A percentile compares a stretch with the other conserved stretches of the same genome.
These are phyloP conservation scores for Penicillium lividum DNA, from an alignment of 495 filamentous ascomycete species.

Conservation along the genomic window DNA sequence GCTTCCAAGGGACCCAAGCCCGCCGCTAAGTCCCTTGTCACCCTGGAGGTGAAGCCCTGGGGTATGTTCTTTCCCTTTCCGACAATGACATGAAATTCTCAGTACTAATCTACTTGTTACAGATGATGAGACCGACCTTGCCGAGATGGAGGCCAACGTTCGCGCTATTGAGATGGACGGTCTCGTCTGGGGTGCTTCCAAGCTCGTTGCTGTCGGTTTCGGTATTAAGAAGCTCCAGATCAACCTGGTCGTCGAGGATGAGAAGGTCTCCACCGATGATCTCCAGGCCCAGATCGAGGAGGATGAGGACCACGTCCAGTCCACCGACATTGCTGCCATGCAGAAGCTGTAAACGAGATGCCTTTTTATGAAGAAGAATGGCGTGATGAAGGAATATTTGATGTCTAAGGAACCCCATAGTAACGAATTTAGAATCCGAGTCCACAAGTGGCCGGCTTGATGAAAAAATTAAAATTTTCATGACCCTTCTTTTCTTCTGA, in stretches of 20 bases:
- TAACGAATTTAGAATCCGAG: constrained; percentile 30
- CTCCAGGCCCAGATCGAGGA: constrained; percentile 84
- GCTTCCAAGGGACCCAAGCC: constrained; percentile 78
- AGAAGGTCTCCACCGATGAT: constrained; percentile 87
- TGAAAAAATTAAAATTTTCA: constrained; percentile 36
- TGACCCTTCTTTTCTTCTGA: constrained; percentile 16
- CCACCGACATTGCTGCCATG: constrained; percentile 87
- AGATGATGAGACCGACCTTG: constrained; percentile 95
- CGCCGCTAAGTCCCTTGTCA: constrained; percentile 93
- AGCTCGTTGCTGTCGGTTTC: constrained; percentile 86
- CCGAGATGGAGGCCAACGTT: constrained; percentile 75
- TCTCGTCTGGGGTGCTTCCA: constrained; percentile 92
- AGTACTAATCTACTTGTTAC: constrained; percentile 29
- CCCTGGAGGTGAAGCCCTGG: constrained; percentile 97
- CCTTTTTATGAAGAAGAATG: constrained; percentile 40
- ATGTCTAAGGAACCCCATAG: constrained; percentile 36
- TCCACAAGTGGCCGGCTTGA: constrained; percentile 27
- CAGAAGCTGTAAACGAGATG: constrained; percentile 75
- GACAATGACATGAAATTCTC: neutral
- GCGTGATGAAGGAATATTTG: constrained; percentile 44
- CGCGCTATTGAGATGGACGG: constrained; percentile 89
- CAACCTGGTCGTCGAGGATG: constrained; percentile 95
- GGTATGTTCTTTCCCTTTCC: constrained; percentile 60
- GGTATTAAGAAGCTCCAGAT: constrained; percentile 99
- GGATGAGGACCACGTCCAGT: constrained; percentile 97